These are phyloP conservation scores for Penicillium tannophilum DNA, from an alignment of 495 filamentous ascomycete species.

Conservation along the genomic window DNA sequence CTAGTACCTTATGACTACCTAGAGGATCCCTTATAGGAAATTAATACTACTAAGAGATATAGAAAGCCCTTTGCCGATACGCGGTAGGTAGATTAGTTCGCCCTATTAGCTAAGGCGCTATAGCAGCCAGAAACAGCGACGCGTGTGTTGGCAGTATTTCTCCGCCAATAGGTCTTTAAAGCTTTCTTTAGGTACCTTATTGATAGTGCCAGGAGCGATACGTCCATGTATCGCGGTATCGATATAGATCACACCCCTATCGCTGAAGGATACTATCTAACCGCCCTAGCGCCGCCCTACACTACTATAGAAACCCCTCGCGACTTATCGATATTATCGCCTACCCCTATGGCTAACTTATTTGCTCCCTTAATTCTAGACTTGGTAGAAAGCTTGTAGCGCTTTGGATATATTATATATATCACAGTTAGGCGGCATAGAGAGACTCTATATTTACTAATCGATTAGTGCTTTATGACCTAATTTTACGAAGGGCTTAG, in stretches of 20 bases:
- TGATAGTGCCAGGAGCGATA: neutral
- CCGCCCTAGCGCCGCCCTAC: neutral
- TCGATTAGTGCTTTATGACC: neutral
- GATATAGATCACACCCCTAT: neutral
- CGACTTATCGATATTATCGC: neutral
- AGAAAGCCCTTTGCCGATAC: neutral
- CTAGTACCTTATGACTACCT: slow-evolving; percentile 2
- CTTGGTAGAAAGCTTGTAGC: neutral
- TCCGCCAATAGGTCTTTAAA: neutral
- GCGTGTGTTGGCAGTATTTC: neutral
- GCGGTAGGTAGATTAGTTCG: neutral
- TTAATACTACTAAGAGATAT: neutral
- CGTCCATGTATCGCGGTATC: neutral
- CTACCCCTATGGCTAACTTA: neutral
- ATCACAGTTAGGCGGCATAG: neutral
- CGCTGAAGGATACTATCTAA: neutral
- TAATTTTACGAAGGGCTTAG: neutral
- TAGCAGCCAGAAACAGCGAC: neutral
- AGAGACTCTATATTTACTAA: neutral
- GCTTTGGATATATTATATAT: neutral
- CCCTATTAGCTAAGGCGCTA: neutral
- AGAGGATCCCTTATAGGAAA: neutral
- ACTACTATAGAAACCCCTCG: neutral
- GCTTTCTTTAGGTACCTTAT: slow-evolving; percentile 1
- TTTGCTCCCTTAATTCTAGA: neutral